These are phyloP conservation scores for Erysimum pusillum DNA, from an alignment of 441 rosid species.

Conservation along the genomic window DNA sequence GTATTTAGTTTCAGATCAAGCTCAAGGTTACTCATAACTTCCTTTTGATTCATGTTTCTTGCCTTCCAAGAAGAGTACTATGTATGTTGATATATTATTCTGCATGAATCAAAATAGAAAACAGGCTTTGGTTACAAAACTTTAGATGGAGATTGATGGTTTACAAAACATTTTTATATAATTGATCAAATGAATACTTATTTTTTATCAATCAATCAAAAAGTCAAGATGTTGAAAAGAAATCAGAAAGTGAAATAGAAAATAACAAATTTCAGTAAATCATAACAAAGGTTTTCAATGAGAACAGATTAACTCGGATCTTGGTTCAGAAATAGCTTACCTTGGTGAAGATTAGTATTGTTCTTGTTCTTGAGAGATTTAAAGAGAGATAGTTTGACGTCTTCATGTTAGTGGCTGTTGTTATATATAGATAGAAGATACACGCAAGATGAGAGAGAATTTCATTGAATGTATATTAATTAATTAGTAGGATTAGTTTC, in stretches of 20 bases:
- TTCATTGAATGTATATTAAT: constrained; percentile 34
- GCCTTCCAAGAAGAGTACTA: constrained; percentile 31
- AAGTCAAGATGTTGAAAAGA: neutral
- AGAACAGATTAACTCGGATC: constrained; percentile 18
- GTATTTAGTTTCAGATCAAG: constrained; percentile 59
- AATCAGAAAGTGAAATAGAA: neutral
- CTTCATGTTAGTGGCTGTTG: constrained; percentile 28
- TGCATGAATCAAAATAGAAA: constrained; percentile 6
- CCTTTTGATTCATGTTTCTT: constrained; percentile 51
- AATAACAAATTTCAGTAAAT: neutral
- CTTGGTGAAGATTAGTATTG: constrained; percentile 35
- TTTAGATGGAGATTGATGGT: neutral
- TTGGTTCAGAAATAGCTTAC: constrained; percentile 35
- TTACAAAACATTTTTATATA: neutral
- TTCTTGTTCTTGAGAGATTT: constrained; percentile 39
- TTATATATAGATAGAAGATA: constrained; percentile 35
- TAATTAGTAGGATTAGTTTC: constrained; percentile 34
- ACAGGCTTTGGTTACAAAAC: neutral
- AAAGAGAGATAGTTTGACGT: constrained; percentile 35
- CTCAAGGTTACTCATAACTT: constrained; percentile 40
- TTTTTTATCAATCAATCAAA: constrained; percentile 7
- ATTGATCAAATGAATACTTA: neutral
- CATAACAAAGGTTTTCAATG: neutral
- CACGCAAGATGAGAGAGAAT: constrained; percentile 24
- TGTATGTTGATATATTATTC: constrained; percentile 5